phyloP scores from a whole-genome alignment of 2,329 filamentous ascomycete species.

The Thielaviopsis cerberus region DNA sequence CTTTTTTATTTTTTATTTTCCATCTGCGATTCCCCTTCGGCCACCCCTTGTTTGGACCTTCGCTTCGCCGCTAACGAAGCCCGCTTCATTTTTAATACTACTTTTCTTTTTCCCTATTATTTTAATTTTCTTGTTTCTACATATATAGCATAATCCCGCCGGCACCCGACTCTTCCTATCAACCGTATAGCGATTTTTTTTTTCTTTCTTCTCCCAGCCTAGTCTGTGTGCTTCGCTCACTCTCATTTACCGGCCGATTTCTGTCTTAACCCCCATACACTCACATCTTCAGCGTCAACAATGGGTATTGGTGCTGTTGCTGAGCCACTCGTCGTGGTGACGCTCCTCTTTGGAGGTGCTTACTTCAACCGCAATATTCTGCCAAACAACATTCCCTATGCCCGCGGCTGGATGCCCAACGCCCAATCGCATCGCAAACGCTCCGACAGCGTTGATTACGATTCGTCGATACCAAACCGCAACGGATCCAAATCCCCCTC shows the following conservation, averaged over 20 bases:
- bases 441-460: slow-evolving; percentile 12
- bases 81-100: not conserved
- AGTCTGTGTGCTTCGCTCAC: not conserved
- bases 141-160: not conserved
- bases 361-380: slow-evolving; percentile 24
- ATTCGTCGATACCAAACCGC: not conserved
- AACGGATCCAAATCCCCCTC: slow-evolving; percentile 11
- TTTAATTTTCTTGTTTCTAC: not conserved
- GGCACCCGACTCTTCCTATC: not conserved
- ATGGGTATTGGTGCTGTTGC: slow-evolving; percentile 25
- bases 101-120: not conserved
- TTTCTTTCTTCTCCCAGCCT: not conserved
- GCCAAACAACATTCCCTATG: slow-evolving; percentile 10
- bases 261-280: not conserved
- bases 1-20: not conserved
- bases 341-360: slow-evolving; percentile 26
- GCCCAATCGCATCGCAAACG: slow-evolving; percentile 12
- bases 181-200: not conserved
- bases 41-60: not conserved
- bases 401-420: slow-evolving; percentile 10
- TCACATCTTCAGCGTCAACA: not conserved
- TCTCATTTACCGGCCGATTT: not conserved
- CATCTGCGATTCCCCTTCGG: not conserved
- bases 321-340: slow-evolving; percentile 25
- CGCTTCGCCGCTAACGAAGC: not conserved